These are phyloP conservation scores for Solanum arcanum DNA, from an alignment of 257 asterid genomes.

Conservation along the genomic window DNA sequence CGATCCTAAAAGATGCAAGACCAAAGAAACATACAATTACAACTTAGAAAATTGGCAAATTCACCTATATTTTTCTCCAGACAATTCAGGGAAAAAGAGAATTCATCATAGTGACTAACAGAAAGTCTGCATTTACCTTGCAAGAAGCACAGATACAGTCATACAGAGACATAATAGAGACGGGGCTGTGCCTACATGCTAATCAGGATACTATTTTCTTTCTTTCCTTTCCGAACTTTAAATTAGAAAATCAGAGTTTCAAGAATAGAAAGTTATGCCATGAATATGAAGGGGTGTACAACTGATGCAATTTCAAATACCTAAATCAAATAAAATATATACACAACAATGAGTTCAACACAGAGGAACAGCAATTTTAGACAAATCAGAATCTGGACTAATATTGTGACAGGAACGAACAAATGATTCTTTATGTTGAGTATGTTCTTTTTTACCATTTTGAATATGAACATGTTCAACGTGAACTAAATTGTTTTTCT, in stretches of 20 bases:
- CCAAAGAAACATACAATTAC: slow-evolving; percentile 3
- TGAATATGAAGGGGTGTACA: background rate
- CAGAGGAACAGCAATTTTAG: background rate
- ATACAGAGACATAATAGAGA: background rate
- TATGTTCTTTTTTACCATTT: background rate
- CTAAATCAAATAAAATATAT: background rate
- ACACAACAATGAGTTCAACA: background rate
- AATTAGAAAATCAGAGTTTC: background rate
- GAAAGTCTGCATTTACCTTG: background rate
- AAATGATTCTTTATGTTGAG: background rate
- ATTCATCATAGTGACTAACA: background rate
- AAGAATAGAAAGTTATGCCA: background rate
- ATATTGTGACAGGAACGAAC: background rate
- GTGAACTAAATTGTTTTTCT: background rate
- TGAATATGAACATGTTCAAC: background rate
- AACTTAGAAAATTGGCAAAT: background rate
- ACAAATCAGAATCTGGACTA: background rate
- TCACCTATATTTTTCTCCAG: background rate
- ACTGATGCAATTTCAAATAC: background rate
- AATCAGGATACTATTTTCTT: background rate
- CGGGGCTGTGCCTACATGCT: background rate
- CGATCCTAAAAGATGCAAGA: slow-evolving; percentile 47
- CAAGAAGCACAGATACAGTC: background rate
- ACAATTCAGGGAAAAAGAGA: background rate
- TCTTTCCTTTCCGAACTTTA: background rate